Percentiles rank a stretch among this genome's conserved stretches.
phyloP scores from a whole-genome alignment of 2,329 filamentous ascomycete genomes.

The Trichothecium sympodiale region DNA sequence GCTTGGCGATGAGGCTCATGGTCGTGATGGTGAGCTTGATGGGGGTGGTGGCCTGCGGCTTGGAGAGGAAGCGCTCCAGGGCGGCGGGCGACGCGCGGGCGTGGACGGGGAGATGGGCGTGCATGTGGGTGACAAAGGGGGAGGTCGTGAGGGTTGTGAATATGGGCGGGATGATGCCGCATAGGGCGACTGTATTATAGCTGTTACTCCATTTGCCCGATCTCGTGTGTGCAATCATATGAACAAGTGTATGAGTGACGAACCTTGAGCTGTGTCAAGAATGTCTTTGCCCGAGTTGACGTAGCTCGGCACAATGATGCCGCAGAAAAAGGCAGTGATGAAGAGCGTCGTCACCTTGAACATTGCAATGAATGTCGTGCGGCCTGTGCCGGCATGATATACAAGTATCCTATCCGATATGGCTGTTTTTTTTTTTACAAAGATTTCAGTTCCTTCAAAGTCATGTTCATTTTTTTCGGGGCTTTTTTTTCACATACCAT shows the following conservation, averaged over 20 bases:
- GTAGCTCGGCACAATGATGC: conserved; percentile 52
- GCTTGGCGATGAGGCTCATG: conserved; percentile 43
- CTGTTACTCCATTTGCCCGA: background rate
- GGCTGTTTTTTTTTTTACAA: no score
- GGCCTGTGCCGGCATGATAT: conserved; percentile 62
- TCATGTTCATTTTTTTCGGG: no score
- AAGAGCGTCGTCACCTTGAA: conserved; percentile 63
- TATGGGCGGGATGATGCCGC: conserved; percentile 52
- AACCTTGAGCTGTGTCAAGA: conserved; percentile 25
- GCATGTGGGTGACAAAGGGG: conserved; percentile 63
- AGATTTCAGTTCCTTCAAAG: no score
- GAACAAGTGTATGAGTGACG: no score
- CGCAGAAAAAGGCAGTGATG: conserved; percentile 53
- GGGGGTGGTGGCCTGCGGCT: conserved; percentile 26
- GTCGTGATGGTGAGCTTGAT: conserved; percentile 40
- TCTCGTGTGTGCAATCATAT: no score
- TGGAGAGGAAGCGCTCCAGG: conserved; percentile 39
- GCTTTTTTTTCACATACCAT: no score
- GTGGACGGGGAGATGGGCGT: conserved; percentile 54
- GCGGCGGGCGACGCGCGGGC: conserved; percentile 50
- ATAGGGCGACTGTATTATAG: conserved; percentile 36
- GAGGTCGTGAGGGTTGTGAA: conserved; percentile 54
- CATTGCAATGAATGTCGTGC: conserved; percentile 57
- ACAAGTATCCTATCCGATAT: conserved; percentile 42
- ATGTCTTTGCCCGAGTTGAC: conserved; percentile 26